Base-by-base conservation (phyloP, 1,284 basidiomycete genomes). In the Gomphus sp. region DNA sequence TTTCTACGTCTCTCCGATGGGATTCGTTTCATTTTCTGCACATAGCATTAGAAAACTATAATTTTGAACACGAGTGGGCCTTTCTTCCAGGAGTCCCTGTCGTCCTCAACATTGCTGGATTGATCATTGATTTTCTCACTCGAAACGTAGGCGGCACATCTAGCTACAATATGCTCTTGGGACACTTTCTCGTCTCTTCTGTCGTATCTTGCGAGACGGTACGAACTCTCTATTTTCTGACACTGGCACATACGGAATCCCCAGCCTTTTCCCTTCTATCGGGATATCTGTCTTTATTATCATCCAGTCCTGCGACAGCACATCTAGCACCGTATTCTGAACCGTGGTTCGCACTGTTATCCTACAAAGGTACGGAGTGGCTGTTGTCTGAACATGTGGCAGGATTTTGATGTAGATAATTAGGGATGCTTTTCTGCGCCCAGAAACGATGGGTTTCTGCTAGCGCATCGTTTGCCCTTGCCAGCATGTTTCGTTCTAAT, bases 41-140 rank as follows among this genome's bases (percentile, higher is more conserved):
- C 62, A 80, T 92, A 52, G 89, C 90, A 0, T 56, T 62, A 18
- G 64, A 75, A 12, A 80, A 80, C 10, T 91, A 96, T 69, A 68
- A 72, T 4, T 85, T 82, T 69, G 96, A 98, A 70, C 81, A 97
- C 66, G 79, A 91, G 65, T 89, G 91, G 75, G 96, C 96, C 0
- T 98, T 94, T 69, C 81, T 93, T 63, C 89, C 91, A 1, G 91
- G 84, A 0, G 72, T 81, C 52, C 80, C 88, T 4, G 65, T 74
- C 5, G 56, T 88, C 45, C 79, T 93, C 70, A 75, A 79, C 4
- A 3, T 65, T 33, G 64, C 68, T 11, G 72, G 70, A 3, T 47
- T 63, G 47, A 16, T 72, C 49, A 62, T 74, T 62, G 60, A 60
- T 16, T 58, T 58, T 62, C 22, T 49, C 9, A 34, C 56, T 51